phyloP scores from a whole-genome alignment of 2,329 filamentous ascomycete species.

The Apiospora rasikravindrae region DNA sequence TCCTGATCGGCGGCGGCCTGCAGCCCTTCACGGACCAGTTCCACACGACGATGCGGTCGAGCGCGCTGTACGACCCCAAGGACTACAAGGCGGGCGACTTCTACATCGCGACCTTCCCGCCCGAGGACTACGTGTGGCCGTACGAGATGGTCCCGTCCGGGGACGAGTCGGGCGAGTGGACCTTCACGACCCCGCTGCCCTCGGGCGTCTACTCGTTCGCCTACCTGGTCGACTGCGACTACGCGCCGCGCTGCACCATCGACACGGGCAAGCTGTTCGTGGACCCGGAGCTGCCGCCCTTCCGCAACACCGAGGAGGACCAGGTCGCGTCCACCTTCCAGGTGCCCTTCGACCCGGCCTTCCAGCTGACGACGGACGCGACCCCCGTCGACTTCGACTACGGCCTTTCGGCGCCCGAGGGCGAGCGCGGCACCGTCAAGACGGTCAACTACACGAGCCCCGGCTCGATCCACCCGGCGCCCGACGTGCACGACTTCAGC shows the following conservation, averaged over 20 bases:
- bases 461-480: conserved; percentile 36
- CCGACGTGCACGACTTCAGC: conserved; percentile 34
- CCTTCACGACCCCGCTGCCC: conserved; percentile 35
- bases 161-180: conserved; percentile 30
- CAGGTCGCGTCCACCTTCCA: conserved; percentile 36
- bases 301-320: conserved; percentile 35
- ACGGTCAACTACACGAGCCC: conserved; percentile 38
- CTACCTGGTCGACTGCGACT: conserved; percentile 36
- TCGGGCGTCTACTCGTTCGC: conserved; percentile 34
- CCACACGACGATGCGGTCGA: conserved; percentile 31
- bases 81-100: conserved; percentile 38
- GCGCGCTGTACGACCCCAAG: conserved; percentile 33
- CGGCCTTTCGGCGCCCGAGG: conserved; percentile 28
- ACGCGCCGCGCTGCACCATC: conserved; percentile 33
- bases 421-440: conserved; percentile 31
- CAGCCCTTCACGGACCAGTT: conserved; percentile 36
- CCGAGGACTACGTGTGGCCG: conserved; percentile 30
- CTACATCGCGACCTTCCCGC: conserved; percentile 28
- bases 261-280: conserved; percentile 37
- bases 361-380: conserved; percentile 28
- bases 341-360: conserved; percentile 34
- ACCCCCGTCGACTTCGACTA: conserved; percentile 31
- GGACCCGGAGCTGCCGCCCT: conserved; percentile 36
- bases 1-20: conserved; percentile 33
- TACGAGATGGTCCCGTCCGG: conserved; percentile 34